phyloP scores from a whole-genome alignment of 106 monocot species.

The Platanthera guangdongensis region DNA sequence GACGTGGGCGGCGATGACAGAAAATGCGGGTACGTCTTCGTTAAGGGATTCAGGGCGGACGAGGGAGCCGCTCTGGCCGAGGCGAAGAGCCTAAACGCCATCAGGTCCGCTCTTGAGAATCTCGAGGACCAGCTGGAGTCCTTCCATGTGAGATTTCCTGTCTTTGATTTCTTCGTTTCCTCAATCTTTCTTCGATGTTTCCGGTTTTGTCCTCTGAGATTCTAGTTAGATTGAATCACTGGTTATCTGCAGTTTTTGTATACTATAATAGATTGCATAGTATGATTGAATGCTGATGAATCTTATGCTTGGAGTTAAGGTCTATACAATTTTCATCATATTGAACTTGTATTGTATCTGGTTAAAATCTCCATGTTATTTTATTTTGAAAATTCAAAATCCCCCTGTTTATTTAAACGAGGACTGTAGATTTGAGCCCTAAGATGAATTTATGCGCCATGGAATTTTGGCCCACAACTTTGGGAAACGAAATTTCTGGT shows the following conservation, averaged over 20 bases:
- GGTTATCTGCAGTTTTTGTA: neutral
- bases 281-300: neutral
- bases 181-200: neutral
- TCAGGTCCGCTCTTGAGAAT: constrained; percentile 55
- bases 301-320: neutral
- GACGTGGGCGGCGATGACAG: neutral
- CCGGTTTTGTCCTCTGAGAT: neutral
- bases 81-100: constrained; percentile 51
- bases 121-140: constrained; percentile 70
- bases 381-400: neutral
- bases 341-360: neutral
- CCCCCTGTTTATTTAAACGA: neutral
- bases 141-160: constrained; percentile 36
- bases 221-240: neutral
- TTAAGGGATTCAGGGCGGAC: constrained; percentile 17
- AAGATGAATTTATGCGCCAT: neutral
- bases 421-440: neutral
- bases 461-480: neutral
- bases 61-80: constrained; percentile 27
- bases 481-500: neutral
- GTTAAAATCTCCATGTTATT: neutral
- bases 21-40: constrained; percentile 17
- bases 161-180: neutral
- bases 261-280: neutral
- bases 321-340: neutral